Conservation (phyloP, 495 filamentous ascomycete species). For the Aspergillus sclerotiicarbonarius region DNA sequence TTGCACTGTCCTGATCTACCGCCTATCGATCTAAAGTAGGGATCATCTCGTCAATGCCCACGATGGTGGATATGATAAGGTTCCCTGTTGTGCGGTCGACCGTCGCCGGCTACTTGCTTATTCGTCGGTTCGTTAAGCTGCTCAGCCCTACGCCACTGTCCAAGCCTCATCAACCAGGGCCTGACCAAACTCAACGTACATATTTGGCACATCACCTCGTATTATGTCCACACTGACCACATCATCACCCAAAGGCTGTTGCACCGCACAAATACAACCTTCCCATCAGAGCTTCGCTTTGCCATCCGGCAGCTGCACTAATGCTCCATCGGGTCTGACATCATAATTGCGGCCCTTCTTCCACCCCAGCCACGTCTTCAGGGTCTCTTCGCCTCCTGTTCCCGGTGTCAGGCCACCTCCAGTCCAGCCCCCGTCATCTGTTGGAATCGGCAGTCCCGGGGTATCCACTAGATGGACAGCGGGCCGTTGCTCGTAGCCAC, state of each 20-base stretch:
- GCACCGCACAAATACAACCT: background rate
- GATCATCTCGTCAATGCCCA: too few species aligned
- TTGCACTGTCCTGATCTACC: background rate
- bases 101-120: background rate
- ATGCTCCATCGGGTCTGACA: slow-evolving; percentile 55
- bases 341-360: slow-evolving; percentile 65
- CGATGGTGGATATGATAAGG: background rate
- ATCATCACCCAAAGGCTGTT: background rate
- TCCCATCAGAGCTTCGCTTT: slow-evolving; percentile 18
- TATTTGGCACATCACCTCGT: background rate
- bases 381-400: slow-evolving; percentile 64
- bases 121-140: background rate
- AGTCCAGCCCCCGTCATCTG: slow-evolving; percentile 64
- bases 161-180: background rate
- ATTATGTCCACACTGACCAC: background rate
- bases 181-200: background rate
- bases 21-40: too few species aligned
- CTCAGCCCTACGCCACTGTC: background rate
- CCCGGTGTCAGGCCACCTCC: slow-evolving; percentile 60
- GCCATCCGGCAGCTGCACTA: slow-evolving; percentile 23
- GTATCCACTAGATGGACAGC: slow-evolving; percentile 66
- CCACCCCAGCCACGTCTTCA: slow-evolving; percentile 80
- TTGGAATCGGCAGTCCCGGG: slow-evolving; percentile 56
- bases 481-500: slow-evolving; percentile 71
- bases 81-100: background rate